Base-by-base conservation (phyloP, 2,329 filamentous ascomycete genomes). In the Cladophialophora yegresii region DNA sequence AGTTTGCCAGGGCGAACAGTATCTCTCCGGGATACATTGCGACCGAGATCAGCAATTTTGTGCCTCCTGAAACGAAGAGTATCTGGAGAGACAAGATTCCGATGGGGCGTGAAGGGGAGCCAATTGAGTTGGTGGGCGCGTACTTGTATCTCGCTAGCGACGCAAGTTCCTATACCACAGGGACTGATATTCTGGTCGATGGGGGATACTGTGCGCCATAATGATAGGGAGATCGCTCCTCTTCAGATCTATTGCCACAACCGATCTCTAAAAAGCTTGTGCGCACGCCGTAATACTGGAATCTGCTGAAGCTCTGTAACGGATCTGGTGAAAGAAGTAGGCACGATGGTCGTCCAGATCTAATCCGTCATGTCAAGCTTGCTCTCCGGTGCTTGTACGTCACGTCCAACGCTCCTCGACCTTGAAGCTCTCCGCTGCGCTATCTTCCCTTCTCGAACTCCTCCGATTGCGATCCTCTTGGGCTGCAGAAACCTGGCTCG, bases 61-160 rank as follows among this genome's bases (percentile, higher is more conserved):
- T 86, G 9, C 80, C 85, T 0, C 72, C 80, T 8, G 88, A 90
- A 71, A 88, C 85, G 3, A 90, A 91, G 82, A 81, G 84, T 51
- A 81, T 89, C 64, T 93, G 90, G 88, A 87, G 85, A 74, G 85
- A 87, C 72, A 93, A 90, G 83, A 93, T 89, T 47, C 90, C 90
- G 9, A 89, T 95, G 87, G 89, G 86, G 79, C 75, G 91, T 69
- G 88, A 92, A 73, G 91, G 89, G 9, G 82, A 87, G 69, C 80
- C 85, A 2, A 84, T 86, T 65, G 91, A 96, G 80, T 82, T 96
- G 71, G 93, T 93, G 80, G 92, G 90, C 22, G 89, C 89, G 20
- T 96, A 90, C 75, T 78, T 96, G 54, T 95, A 92, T 77, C 81
- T 96, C 62, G 89, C 90, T 20, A 91, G 88, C 13, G 91, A 96